Percentiles rank a stretch among this genome's conserved stretches.
phyloP scores from a whole-genome alignment of 306 rosid genomes.

The Pyrus communis region DNA sequence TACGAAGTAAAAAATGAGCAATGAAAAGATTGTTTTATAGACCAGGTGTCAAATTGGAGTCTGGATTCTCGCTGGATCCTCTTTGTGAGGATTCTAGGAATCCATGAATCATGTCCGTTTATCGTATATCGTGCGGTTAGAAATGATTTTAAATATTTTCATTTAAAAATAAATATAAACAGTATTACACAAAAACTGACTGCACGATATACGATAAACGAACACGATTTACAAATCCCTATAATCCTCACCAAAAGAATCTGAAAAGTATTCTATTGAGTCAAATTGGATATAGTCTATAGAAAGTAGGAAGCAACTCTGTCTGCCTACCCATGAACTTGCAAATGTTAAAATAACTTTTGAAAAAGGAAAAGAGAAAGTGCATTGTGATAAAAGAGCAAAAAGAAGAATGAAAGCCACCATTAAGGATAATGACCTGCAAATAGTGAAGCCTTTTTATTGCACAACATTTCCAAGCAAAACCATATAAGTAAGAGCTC shows the following conservation, averaged over 20 bases:
- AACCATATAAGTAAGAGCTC: constrained; percentile 31
- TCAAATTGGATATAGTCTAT: background rate
- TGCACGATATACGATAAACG: too few relatives aligned
- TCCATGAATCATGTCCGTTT: too few relatives aligned
- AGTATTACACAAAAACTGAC: too few relatives aligned
- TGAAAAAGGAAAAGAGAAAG: background rate
- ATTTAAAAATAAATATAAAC: too few relatives aligned
- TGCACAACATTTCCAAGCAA: constrained; percentile 1
- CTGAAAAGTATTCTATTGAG: background rate
- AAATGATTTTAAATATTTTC: too few relatives aligned
- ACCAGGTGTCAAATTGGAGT: background rate
- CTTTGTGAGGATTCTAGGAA: accelerated
- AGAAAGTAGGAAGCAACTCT: background rate
- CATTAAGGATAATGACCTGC: constrained; percentile 2
- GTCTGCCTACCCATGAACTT: background rate
- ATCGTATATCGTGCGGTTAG: too few relatives aligned
- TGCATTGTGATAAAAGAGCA: background rate
- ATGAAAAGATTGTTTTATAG: background rate
- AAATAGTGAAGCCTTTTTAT: background rate
- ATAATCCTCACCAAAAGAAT: too few relatives aligned
- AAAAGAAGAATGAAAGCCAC: background rate
- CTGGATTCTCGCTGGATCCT: too few relatives aligned
- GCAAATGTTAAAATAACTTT: background rate
- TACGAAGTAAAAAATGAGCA: too few relatives aligned
- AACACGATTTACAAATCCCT: accelerated